Evolutionary conservation across 306 rosid species (phyloP).

Genomic region (Rubus parviflorus): DNA sequence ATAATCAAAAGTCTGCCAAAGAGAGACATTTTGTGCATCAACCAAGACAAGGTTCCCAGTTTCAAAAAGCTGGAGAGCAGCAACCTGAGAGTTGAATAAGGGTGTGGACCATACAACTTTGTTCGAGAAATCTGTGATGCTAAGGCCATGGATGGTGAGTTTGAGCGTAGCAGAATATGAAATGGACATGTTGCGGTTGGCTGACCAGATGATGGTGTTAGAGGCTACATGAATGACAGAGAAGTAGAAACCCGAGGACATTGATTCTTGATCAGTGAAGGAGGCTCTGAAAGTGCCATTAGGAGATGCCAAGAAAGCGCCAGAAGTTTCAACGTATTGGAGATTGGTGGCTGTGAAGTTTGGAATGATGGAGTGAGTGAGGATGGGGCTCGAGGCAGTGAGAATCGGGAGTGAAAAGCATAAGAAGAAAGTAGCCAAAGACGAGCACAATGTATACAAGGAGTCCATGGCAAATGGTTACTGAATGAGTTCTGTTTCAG

Average conservation of each 20-base stretch:
- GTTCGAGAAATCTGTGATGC: background rate
- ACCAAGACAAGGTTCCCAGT: conserved; percentile 21
- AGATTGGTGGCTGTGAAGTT: conserved; percentile 19
- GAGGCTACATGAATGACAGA: conserved; percentile 10
- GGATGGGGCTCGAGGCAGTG: background rate
- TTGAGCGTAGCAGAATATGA: background rate
- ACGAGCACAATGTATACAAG: background rate
- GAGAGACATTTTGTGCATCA: background rate
- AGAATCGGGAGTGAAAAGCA: background rate
- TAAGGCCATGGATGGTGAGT: conserved; percentile 17
- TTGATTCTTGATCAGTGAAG: background rate
- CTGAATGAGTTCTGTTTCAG: background rate
- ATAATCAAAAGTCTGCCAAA: conserved; percentile 23
- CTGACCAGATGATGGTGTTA: conserved; percentile 20
- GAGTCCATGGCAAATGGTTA: background rate
- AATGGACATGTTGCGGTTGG: conserved; percentile 7
- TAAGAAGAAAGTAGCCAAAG: background rate
- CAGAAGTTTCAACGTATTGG: background rate
- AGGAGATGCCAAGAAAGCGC: conserved; percentile 3
- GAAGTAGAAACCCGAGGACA: background rate
- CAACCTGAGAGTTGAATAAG: conserved; percentile 1
- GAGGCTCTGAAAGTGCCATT: conserved; percentile 16
- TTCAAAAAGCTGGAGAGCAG: conserved; percentile 17
- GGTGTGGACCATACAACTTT: conserved; percentile 17
- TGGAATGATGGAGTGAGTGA: conserved; percentile 3